These are phyloP conservation scores for Immersiporthe knoxdaviesiana DNA, from an alignment of 2,329 filamentous ascomycete genomes.

Conservation along the genomic window DNA sequence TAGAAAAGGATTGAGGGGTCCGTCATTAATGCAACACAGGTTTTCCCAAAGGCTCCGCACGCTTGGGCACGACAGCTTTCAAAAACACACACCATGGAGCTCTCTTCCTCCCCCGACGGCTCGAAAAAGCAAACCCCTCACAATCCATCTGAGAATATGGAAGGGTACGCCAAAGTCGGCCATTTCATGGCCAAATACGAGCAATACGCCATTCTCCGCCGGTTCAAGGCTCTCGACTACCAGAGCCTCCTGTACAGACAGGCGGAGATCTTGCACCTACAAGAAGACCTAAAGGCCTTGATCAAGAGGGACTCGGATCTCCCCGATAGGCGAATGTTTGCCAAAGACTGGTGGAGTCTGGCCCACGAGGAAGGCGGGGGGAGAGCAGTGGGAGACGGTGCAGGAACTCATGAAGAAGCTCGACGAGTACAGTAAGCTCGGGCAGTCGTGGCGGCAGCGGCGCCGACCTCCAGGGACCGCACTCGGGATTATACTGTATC, in stretches of 20 bases:
- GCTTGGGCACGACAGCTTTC: background rate
- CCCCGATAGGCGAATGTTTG: slow-evolving; percentile 14
- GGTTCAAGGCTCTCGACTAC: slow-evolving; percentile 35
- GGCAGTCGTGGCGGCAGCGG: background rate
- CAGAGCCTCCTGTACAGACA: slow-evolving; percentile 38
- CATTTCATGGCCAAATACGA: slow-evolving; percentile 35
- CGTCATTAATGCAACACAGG: background rate
- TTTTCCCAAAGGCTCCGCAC: too few species aligned
- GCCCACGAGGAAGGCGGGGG: slow-evolving; percentile 19
- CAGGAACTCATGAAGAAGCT: slow-evolving; percentile 31
- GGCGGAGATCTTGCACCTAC: slow-evolving; percentile 36
- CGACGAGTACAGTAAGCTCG: slow-evolving; percentile 33
- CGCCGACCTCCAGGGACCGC: background rate
- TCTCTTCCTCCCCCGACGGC: background rate
- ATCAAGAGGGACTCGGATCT: slow-evolving; percentile 18
- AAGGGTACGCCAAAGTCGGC: slow-evolving; percentile 34
- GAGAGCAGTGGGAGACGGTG: slow-evolving; percentile 33
- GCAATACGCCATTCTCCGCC: slow-evolving; percentile 35
- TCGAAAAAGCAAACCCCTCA: background rate
- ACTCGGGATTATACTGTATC: background rate
- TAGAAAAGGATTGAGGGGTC: background rate
- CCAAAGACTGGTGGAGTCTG: slow-evolving; percentile 33
- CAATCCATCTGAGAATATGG: slow-evolving; percentile 25
- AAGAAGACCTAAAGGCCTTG: slow-evolving; percentile 31
- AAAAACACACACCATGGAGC: background rate